Evolutionary conservation across 75 land plant species (phyloP), one percentile per base, ranked within the genome.

Genomic region (Pinus tabuliformis): DNA sequence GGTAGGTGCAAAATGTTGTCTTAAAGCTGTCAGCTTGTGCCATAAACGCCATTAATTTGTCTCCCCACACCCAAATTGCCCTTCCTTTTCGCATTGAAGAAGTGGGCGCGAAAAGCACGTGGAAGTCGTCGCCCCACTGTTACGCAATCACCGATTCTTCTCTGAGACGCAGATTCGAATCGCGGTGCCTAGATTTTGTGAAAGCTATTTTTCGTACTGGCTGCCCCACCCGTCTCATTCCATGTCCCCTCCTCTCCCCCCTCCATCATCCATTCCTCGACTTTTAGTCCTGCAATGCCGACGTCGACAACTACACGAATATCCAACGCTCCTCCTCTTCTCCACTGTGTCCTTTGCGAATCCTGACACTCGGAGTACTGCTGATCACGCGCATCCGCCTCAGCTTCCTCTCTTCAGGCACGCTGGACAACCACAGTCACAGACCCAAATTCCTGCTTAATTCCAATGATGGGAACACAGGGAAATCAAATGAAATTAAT

Each of bases 91-190:
- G 72, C 72, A 68, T 68, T 68, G 72, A 68, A 68, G 72, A 18
- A 12, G 72, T 42, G 11, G n/a, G 72, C 37, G 49, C 49, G 22
- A 68, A 42, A 68, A 39, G 49, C 45, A 37, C 49, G 45, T 37
- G 72, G 49, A 68, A 42, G 72, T 68, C 45, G 72, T 68, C 72
- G 54, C 72, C 72, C 33, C 49, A 68, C 72, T n/a, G 72, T 52
- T 68, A 68, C 52, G 72, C 54, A 68, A 68, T 68, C 72, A 68
- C 39, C 39, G 72, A 68, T 68, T 39, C 36, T 42, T n/a, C 52
- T 68, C 72, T 68, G 72, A 68, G 72, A 68, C 21, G 72, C 54
- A 42, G 72, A 68, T 68, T 68, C 72, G 72, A 68, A 68, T 68
- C 72, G 24, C 13, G 54, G 72, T 68, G 72, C 39, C 49, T 68